Evolutionary conservation across 1,139 yeast species (phyloP).

Genomic region (Tardiomyces digboiensis): DNA sequence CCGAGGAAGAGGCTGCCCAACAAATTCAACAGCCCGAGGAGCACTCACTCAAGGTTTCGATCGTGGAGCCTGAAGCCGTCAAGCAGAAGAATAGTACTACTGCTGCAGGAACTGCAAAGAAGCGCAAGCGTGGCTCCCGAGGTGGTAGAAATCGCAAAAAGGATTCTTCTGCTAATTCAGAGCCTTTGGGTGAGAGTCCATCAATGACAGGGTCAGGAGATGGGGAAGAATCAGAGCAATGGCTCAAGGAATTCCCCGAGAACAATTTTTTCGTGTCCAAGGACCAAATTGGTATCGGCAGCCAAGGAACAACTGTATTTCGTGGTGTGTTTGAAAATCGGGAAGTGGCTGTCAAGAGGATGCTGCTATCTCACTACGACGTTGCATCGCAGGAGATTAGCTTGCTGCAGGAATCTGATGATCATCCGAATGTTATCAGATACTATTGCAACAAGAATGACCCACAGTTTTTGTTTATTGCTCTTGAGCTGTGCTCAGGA

Average conservation of each 20-base stretch:
- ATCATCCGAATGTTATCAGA: constrained; percentile 90
- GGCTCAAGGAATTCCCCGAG: neutral
- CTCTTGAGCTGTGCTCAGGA: constrained; percentile 84
- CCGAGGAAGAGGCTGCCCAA: constrained; percentile 1
- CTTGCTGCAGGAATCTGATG: constrained; percentile 86
- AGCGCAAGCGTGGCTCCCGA: constrained; percentile 76
- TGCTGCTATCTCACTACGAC: constrained; percentile 89
- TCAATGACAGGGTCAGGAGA: neutral
- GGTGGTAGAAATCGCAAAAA: constrained; percentile 60
- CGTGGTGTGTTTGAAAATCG: constrained; percentile 85
- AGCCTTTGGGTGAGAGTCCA: neutral
- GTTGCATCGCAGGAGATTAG: constrained; percentile 94
- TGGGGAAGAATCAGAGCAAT: neutral
- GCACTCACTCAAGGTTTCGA: constrained; percentile 8
- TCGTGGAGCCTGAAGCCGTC: constrained; percentile 12
- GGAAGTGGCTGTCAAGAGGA: constrained; percentile 92
- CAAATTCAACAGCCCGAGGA: neutral
- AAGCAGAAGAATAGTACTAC: constrained; percentile 2
- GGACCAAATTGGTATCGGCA: constrained; percentile 81
- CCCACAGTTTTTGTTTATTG: constrained; percentile 84
- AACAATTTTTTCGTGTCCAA: constrained; percentile 47
- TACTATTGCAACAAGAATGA: constrained; percentile 88
- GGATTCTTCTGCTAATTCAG: constrained; percentile 11
- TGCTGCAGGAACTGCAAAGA: constrained; percentile 23
- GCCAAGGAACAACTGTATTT: constrained; percentile 93